Evolutionary conservation across 2,329 filamentous ascomycete genomes (phyloP), one percentile per base, ranked within the genome.

Genomic region (Curvularia sp.): DNA sequence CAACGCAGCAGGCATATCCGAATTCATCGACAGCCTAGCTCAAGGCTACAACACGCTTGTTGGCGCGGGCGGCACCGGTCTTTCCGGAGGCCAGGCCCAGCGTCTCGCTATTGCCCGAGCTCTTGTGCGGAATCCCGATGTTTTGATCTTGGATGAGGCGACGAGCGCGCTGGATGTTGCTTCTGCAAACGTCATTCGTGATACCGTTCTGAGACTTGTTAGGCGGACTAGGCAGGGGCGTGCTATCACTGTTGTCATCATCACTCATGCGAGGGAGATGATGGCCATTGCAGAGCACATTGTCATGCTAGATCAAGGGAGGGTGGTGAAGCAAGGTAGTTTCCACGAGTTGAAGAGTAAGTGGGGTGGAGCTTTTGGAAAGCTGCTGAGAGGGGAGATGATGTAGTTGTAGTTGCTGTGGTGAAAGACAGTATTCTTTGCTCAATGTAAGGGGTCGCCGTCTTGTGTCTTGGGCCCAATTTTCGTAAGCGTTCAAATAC

Each of bases 91-190:
- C 0, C 93, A 97, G 74, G 86, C 89, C 0, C 93, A 97, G 73
- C 84, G 92, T 0, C 76, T 97, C 1, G 88, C 88, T 19, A 93
- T 97, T 59, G 92, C 93, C 0, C 83, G 93, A 1, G 92, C 93
- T 0, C 80, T 97, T 0, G 83, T 90, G 0, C 84, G 92, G 0
- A 80, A 83, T 13, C 93, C 93, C 0, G 82, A 84, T 39, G 80
- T 97, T 2, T 78, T 97, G 15, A 84, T 97, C 2, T 79, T 97
- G 1, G 94, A 98, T 68, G 93, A 97, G 78, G 91, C 93, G 1
- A 97, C 93, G 0, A 91, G 88, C 25, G 89, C 90, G 0, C 80
- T 98, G 0, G 93, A 97, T 69, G 82, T 83, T 0, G 85, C 88
- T 65, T 89, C 84, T 38, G 88, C 91, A 0, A 82, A 82, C 2